phyloP scores from a whole-genome alignment of 805 yeast species.

The Kodamaea laetipori region DNA sequence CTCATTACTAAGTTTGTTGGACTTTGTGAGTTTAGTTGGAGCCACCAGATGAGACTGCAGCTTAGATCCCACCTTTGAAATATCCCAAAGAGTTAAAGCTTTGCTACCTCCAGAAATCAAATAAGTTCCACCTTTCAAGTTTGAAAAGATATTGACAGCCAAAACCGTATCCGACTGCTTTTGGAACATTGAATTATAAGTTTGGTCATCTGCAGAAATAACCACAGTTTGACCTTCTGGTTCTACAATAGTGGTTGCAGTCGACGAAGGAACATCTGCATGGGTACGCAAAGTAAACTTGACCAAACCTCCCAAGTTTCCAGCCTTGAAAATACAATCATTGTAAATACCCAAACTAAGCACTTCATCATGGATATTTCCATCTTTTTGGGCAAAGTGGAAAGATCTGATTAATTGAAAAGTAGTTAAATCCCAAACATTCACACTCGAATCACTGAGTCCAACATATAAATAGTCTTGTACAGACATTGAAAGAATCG shows the following conservation, averaged over 20 bases:
- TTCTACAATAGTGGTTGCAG: not conserved
- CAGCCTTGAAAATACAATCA: slow-evolving; percentile 64
- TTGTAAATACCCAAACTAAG: slow-evolving; percentile 58
- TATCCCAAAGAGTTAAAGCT: slow-evolving; percentile 72
- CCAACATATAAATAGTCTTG: slow-evolving; percentile 81
- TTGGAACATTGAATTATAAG: slow-evolving; percentile 4
- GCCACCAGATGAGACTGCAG: not conserved
- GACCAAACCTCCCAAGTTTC: slow-evolving; percentile 46
- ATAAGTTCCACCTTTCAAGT: slow-evolving; percentile 40
- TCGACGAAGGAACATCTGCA: slow-evolving; percentile 11
- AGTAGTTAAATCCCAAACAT: slow-evolving; percentile 86
- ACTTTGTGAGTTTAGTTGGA: not conserved
- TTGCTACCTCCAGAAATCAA: slow-evolving; percentile 75
- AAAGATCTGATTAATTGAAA: slow-evolving; percentile 61
- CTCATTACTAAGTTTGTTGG: slow-evolving; percentile 49
- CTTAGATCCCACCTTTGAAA: slow-evolving; percentile 26
- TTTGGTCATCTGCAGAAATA: slow-evolving; percentile 16
- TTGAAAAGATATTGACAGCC: slow-evolving; percentile 52
- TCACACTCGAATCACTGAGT: slow-evolving; percentile 68
- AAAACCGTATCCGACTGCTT: slow-evolving; percentile 38
- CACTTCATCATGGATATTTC: slow-evolving; percentile 40
- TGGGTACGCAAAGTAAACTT: slow-evolving; percentile 27
- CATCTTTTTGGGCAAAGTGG: slow-evolving; percentile 20
- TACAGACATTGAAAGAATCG: slow-evolving; percentile 69
- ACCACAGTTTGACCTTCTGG: slow-evolving; percentile 9